Base-by-base conservation (phyloP, 306 rosid species). In the Oxytropis ochrocephala region DNA sequence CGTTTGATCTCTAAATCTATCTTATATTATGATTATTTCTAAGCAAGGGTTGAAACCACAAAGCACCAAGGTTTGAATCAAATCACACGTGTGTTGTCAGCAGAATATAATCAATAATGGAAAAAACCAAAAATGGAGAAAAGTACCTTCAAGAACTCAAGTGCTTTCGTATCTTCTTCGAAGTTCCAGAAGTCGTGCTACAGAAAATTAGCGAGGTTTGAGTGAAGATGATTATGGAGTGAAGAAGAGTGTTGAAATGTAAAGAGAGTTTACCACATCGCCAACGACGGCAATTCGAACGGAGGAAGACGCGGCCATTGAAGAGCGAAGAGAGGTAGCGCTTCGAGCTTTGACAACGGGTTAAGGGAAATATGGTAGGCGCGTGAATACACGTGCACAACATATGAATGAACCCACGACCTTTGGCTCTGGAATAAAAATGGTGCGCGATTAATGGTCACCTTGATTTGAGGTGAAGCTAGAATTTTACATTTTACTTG, bases 171-270 rank as follows among this genome's bases (percentile, higher is more conserved):
- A 81, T 93, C 98, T 63, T 85, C 90, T 75, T 79, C 85, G n/a
- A 85, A 54, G 88, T 85, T 76, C 98, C 98, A 93, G 56, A 46
- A 64, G 66, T 89, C 87, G 72, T 93, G 97, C 97, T 93, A 80
- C 66, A 79, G 10, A 80, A 19, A n/a, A 42, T 41, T 6, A 41
- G 27, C 36, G 14, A 52, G 69, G 13, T 42, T 43, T 29, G 10
- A 24, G 17, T 27, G 18, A 70, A 33, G 8, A 47, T 12, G 6
- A 63, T 62, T 41, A 5, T 11, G 33, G 13, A 41, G 66, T 4
- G 7, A 43, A 66, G 49, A 29, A 10, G 42, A 53, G 41, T 10
- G 42, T 57, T 0, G 44, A 57, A 49, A 39, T 51, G 75, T 64
- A 55, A 72, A 71, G 65, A 80, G 70, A 39, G 75, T 50, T 80